Evolutionary conservation across 2,329 filamentous ascomycete species (phyloP).

Genomic region (Clonostachys solani): DNA sequence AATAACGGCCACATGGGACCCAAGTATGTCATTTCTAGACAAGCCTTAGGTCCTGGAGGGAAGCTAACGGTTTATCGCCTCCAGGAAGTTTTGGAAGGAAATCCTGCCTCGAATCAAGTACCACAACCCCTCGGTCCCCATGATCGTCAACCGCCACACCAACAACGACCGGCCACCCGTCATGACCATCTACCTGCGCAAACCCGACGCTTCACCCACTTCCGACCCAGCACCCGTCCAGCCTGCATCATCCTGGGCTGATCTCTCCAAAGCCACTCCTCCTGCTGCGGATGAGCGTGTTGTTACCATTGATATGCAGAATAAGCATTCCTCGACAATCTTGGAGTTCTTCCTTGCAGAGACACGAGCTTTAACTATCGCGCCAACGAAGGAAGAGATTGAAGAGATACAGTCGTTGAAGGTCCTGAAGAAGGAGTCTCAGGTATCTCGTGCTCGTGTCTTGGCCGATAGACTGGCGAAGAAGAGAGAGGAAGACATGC

Average conservation of each 20-base stretch:
- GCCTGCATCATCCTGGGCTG: conserved; percentile 40
- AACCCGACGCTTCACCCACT: conserved; percentile 10
- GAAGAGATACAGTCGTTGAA: conserved; percentile 53
- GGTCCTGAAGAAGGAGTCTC: conserved; percentile 44
- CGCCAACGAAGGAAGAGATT: conserved; percentile 55
- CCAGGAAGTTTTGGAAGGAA: conserved; percentile 82
- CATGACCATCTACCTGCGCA: conserved; percentile 62
- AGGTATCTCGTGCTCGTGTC: conserved; percentile 50
- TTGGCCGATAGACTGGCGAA: conserved; percentile 48
- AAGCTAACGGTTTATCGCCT: background rate
- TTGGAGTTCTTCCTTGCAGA: conserved; percentile 56
- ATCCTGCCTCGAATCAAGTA: conserved; percentile 86
- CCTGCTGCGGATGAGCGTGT: conserved; percentile 43
- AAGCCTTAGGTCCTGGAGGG: conserved; percentile 8
- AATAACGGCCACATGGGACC: conserved; percentile 69
- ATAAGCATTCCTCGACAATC: conserved; percentile 57
- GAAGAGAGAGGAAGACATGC: conserved; percentile 55
- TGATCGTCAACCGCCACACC: conserved; percentile 70
- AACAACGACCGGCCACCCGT: conserved; percentile 52
- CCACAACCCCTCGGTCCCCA: conserved; percentile 82
- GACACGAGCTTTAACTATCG: conserved; percentile 55
- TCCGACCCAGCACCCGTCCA: conserved; percentile 23
- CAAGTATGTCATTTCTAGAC: conserved; percentile 46
- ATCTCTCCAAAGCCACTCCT: conserved; percentile 41
- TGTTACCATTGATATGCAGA: conserved; percentile 59